Percentiles rank a stretch among this genome's conserved stretches.
These are phyloP conservation scores for Stachybotrys chlorohalonatus DNA, from an alignment of 2,329 filamentous ascomycete species.

Conservation along the genomic window DNA sequence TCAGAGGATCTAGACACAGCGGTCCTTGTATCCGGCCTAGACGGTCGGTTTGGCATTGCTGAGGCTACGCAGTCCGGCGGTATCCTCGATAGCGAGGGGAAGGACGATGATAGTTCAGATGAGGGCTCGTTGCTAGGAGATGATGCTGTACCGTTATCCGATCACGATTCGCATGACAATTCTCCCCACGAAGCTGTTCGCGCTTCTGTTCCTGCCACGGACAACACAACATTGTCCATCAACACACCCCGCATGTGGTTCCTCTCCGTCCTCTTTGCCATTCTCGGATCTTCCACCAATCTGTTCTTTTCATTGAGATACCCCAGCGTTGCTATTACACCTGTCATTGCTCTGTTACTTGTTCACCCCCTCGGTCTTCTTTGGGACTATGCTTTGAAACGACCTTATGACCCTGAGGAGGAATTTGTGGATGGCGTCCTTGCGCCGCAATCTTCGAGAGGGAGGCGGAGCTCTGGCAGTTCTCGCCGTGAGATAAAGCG, in stretches of 20 bases:
- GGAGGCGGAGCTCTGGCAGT: constrained; percentile 5
- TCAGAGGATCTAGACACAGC: constrained; percentile 44
- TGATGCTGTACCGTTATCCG: constrained; percentile 23
- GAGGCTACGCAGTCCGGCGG: constrained; percentile 38
- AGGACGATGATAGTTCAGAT: constrained; percentile 26
- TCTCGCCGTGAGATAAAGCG: constrained; percentile 15
- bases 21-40: constrained; percentile 41
- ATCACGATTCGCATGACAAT: constrained; percentile 50
- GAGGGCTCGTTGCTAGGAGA: constrained; percentile 25
- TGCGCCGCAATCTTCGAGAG: constrained; percentile 9
- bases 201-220: constrained; percentile 67
- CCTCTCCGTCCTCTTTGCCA: constrained; percentile 68
- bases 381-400: constrained; percentile 67
- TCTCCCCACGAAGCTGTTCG: constrained; percentile 72
- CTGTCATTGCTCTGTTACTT: constrained; percentile 76
- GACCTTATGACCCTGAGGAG: constrained; percentile 41
- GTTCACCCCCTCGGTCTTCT: constrained; percentile 75
- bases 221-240: constrained; percentile 70
- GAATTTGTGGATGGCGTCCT: constrained; percentile 41
- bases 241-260: constrained; percentile 85
- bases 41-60: constrained; percentile 42
- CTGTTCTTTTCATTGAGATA: constrained; percentile 86
- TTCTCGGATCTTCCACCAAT: constrained; percentile 76
- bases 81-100: constrained; percentile 32
- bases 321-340: constrained; percentile 82